Evolutionary conservation across 2,329 filamentous ascomycete species (phyloP).

Genomic region (Penicillium sp.): DNA sequence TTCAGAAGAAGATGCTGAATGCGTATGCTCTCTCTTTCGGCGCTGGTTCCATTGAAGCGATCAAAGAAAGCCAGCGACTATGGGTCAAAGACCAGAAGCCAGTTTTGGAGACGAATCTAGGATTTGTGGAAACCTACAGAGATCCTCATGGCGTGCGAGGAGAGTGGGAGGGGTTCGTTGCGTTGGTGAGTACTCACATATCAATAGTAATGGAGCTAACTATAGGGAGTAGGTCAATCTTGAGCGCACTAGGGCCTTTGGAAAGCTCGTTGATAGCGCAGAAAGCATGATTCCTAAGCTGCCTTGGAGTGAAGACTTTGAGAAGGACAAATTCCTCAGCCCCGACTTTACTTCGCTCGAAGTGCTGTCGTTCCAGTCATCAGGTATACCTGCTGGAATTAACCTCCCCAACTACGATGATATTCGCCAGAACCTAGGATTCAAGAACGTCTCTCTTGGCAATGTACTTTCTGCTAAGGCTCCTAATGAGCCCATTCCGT

Average conservation of each 20-base stretch:
- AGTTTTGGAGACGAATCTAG: constrained; percentile 78
- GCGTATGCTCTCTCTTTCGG: constrained; percentile 78
- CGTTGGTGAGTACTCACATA: constrained; percentile 49
- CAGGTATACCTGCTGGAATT: constrained; percentile 65
- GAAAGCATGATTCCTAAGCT: constrained; percentile 84
- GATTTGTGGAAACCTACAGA: constrained; percentile 84
- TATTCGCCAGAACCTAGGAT: constrained; percentile 66
- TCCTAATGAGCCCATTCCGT: constrained; percentile 88
- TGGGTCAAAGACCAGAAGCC: constrained; percentile 87
- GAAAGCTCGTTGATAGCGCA: constrained; percentile 79
- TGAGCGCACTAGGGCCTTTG: constrained; percentile 87
- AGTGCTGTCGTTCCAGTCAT: constrained; percentile 78
- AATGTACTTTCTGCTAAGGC: constrained; percentile 92
- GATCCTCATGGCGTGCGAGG: constrained; percentile 80
- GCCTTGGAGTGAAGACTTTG: constrained; percentile 86
- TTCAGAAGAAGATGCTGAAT: constrained; percentile 72
- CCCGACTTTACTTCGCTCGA: constrained; percentile 96
- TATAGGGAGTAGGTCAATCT: constrained; percentile 66
- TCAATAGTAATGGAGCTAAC: neutral
- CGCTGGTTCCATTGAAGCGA: constrained; percentile 74
- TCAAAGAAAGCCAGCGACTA: constrained; percentile 78
- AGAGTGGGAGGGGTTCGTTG: constrained; percentile 86
- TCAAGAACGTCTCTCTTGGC: constrained; percentile 80
- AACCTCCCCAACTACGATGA: constrained; percentile 64
- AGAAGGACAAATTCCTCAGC: constrained; percentile 94